Conservation (phyloP, 441 rosid species). For the Corymbia citriodora region DNA sequence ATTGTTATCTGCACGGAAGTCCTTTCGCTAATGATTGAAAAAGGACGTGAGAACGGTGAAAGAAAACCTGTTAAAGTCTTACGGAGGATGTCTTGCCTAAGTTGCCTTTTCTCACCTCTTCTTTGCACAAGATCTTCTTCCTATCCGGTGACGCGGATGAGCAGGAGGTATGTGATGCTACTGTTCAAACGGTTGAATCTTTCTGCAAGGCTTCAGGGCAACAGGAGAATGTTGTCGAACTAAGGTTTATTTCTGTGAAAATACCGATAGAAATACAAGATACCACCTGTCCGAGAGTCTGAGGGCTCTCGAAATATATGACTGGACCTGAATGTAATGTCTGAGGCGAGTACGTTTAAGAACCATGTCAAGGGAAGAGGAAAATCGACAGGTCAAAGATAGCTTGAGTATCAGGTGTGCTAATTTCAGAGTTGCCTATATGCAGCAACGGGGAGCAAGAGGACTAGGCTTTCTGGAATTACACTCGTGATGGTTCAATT, state of each 20-base stretch:
- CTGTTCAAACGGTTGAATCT: neutral
- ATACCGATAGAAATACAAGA: too few relatives aligned
- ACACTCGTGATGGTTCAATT: too few relatives aligned
- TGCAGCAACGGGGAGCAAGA: neutral
- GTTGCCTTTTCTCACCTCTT: too few relatives aligned
- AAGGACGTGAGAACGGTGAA: neutral
- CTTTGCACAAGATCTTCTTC: too few relatives aligned
- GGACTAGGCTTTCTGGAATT: too few relatives aligned
- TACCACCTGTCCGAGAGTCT: too few relatives aligned
- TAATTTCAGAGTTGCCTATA: neutral
- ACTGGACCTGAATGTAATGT: neutral
- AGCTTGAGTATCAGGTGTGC: neutral
- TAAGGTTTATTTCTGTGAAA: neutral
- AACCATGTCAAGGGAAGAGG: neutral
- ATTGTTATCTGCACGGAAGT: neutral
- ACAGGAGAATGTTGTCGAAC: neutral
- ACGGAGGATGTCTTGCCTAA: neutral
- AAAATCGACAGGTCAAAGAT: neutral
- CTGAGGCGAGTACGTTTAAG: neutral
- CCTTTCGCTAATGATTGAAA: neutral
- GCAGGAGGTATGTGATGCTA: neutral
- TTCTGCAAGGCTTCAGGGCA: neutral
- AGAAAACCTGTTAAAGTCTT: neutral
- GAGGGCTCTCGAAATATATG: neutral
- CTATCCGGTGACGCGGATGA: too few relatives aligned